Percentiles rank a stretch among this genome's conserved stretches.
These are phyloP conservation scores for Podila clonocystis DNA, from an alignment of 192 early-diverging fungal genomes.

Conservation along the genomic window DNA sequence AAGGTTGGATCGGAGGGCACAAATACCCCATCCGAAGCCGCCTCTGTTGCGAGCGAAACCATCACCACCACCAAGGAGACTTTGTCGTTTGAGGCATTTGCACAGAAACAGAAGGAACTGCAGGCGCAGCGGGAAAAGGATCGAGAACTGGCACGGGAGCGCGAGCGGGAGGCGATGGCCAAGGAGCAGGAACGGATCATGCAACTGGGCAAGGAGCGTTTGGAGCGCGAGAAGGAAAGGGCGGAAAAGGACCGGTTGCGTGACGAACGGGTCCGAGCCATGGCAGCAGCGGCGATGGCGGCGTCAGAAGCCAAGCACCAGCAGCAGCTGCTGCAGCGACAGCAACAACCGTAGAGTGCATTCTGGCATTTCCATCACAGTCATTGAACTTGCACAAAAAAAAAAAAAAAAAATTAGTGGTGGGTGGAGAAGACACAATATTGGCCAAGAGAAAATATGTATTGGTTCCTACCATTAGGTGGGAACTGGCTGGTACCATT, in stretches of 20 bases:
- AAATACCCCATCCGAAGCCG: neutral
- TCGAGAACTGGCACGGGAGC: neutral
- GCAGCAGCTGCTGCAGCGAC: slow-evolving; percentile 18
- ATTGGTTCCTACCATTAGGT: slow-evolving; percentile 19
- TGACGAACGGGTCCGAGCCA: slow-evolving; percentile 47
- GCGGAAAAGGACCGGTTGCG: slow-evolving; percentile 43
- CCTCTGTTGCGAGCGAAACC: neutral
- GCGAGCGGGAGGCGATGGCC: slow-evolving; percentile 6
- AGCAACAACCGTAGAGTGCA: neutral
- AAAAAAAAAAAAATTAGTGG: too few relatives aligned
- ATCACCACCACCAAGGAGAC: slow-evolving; percentile 11
- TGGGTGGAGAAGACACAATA: too few relatives aligned
- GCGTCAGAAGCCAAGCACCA: slow-evolving; percentile 49
- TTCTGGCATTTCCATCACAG: too few relatives aligned
- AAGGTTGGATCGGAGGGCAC: neutral
- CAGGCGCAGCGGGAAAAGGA: slow-evolving; percentile 25
- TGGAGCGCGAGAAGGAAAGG: slow-evolving; percentile 30
- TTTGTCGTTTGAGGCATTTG: slow-evolving; percentile 44
- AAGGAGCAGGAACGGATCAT: slow-evolving; percentile 49
- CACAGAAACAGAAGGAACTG: slow-evolving; percentile 40
- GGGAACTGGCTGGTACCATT: slow-evolving; percentile 40
- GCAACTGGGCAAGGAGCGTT: slow-evolving; percentile 42
- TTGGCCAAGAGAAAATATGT: too few relatives aligned
- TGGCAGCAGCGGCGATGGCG: slow-evolving; percentile 48
- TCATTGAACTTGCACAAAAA: neutral